Evolutionary conservation across 2,329 filamentous ascomycete genomes (phyloP), one percentile per base, ranked within the genome.

Genomic region (Xylariaceae sp.): DNA sequence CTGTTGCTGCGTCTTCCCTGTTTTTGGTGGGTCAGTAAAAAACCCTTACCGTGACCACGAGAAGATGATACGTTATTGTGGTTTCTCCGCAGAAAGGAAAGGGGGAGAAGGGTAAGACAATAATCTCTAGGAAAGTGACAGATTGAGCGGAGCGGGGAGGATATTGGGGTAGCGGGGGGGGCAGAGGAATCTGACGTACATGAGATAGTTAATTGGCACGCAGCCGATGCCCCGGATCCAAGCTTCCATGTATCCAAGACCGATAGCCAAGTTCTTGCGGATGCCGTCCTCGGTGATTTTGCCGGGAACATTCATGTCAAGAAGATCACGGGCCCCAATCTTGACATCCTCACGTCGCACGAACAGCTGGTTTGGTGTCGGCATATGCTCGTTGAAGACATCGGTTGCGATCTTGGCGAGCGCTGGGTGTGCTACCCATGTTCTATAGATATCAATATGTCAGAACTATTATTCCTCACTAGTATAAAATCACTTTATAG

Each of bases 361-460:
- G 75, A 94, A 95, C 70, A 96, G 87, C 79, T 99, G 95, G 81
- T 99, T 99, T 44, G 95, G 93, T 3, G 94, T 96, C 8, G 95
- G 95, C 95, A 99, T 99, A 82, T 98, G 81, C 80, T 93, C 88
- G 85, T 98, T 96, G 85, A 99, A 99, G 69, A 98, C 84, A 44
- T 97, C 94, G 36, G 87, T 87, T 19, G 95, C 94, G 69, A 98
- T 96, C 57, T 82, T 67, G 4, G 95, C 94, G 50, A 99, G 87
- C 1, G 92, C 93, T 7, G 95, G 95, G 79, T 99, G 95, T 34
- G 95, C 95, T 55, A 99, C 94, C 95, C 94, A 98, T 62, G 94
- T 97, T 56, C 79, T 75, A 58, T 26, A 60, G 16, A 51, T 4
- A 24, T n/a, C 9, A 26, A 49, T 28, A 33, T 60, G 47, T 63